These are phyloP conservation scores for Trametes cubensis DNA, from an alignment of 768 basidiomycete genomes.

Conservation along the genomic window DNA sequence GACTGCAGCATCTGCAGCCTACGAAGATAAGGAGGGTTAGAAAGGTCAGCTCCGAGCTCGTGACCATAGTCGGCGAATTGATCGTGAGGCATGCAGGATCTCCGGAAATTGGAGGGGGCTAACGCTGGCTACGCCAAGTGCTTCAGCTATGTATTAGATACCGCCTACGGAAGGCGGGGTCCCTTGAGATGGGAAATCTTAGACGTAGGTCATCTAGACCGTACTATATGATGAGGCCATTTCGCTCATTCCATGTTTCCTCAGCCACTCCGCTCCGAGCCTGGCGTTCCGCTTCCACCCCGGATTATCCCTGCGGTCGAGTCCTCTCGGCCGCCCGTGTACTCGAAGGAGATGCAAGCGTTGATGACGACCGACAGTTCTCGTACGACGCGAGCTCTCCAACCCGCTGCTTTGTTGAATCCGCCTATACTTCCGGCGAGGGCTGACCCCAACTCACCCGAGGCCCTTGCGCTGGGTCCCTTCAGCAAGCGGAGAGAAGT, in stretches of 20 bases:
- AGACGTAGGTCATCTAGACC: constrained; percentile 46
- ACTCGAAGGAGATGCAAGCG: constrained; percentile 61
- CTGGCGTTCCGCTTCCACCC: constrained; percentile 43
- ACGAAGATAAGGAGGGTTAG: constrained; percentile 51
- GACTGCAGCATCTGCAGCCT: constrained; percentile 35
- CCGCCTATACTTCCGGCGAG: constrained; percentile 63
- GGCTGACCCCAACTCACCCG: constrained; percentile 58
- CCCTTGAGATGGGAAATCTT: constrained; percentile 70
- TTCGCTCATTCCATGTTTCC: constrained; percentile 14
- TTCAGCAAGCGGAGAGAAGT: constrained; percentile 75
- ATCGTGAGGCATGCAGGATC: constrained; percentile 43
- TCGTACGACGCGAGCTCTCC: constrained; percentile 49
- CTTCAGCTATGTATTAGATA: constrained; percentile 60
- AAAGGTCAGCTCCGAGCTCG: constrained; percentile 43
- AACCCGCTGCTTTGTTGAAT: constrained; percentile 40
- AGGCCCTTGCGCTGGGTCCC: constrained; percentile 61
- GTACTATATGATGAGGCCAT: neutral
- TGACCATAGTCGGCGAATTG: no score
- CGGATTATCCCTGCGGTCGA: constrained; percentile 54
- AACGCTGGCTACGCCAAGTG: constrained; percentile 51
- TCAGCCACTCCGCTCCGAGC: constrained; percentile 60
- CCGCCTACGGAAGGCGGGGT: constrained; percentile 79
- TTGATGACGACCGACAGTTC: constrained; percentile 60
- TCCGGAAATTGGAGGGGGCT: constrained; percentile 55
- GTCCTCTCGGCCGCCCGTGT: constrained; percentile 63